A percentile compares a stretch with the other conserved stretches of the same genome.
Evolutionary conservation across 1,284 basidiomycete species (phyloP).

Genomic region (Porogramme epimiltina): DNA sequence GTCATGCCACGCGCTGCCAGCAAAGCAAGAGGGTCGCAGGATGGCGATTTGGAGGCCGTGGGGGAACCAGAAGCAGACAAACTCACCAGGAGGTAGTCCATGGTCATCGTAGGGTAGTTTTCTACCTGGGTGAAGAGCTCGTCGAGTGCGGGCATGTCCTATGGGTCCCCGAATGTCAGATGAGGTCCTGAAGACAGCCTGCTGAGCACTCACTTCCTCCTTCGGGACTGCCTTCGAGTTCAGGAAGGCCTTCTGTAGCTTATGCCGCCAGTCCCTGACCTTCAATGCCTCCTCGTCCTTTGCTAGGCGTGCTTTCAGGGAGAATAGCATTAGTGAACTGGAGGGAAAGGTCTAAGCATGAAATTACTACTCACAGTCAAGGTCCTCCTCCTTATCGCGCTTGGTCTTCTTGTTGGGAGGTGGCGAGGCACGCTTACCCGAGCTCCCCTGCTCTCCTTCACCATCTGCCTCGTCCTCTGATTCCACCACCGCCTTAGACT

Average conservation of each 20-base stretch:
- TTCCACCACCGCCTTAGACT: slow-evolving; percentile 69
- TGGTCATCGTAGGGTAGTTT: slow-evolving; percentile 79
- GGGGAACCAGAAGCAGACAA: not conserved
- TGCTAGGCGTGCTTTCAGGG: slow-evolving; percentile 15
- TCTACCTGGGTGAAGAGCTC: slow-evolving; percentile 84
- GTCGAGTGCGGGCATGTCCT: slow-evolving; percentile 84
- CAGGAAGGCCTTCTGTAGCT: slow-evolving; percentile 88
- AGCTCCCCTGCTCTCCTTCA: slow-evolving; percentile 44
- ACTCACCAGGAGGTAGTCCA: slow-evolving; percentile 79
- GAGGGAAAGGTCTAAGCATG: not conserved
- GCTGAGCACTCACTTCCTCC: slow-evolving; percentile 45
- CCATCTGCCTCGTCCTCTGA: slow-evolving; percentile 70
- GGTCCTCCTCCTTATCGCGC: slow-evolving; percentile 64
- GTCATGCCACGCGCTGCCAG: slow-evolving; percentile 22
- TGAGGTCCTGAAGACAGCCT: slow-evolving; percentile 8
- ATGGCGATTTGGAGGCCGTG: not conserved
- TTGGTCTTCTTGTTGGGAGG: slow-evolving; percentile 70
- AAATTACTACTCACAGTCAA: slow-evolving; percentile 45
- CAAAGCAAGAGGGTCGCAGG: slow-evolving; percentile 13
- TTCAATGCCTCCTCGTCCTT: slow-evolving; percentile 73
- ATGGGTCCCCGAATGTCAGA: slow-evolving; percentile 4
- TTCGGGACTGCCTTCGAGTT: slow-evolving; percentile 58
- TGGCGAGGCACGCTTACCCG: slow-evolving; percentile 57
- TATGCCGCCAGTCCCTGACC: slow-evolving; percentile 88
- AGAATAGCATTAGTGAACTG: not conserved